Evolutionary conservation across 1,139 yeast genomes (phyloP), one percentile per base, ranked within the genome.

Genomic region (Pneumocystis murina): DNA sequence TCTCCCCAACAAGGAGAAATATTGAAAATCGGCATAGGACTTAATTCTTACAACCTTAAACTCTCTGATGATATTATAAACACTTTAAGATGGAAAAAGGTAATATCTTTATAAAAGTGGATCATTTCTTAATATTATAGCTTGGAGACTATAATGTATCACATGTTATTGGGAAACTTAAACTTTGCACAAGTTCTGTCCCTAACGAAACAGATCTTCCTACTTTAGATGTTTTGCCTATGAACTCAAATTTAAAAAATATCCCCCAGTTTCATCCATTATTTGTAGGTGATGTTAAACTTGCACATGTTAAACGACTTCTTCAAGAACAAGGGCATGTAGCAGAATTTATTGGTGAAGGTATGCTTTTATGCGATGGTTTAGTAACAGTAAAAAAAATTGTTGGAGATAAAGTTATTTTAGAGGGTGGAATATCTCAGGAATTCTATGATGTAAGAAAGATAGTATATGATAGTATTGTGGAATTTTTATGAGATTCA

Each of bases 321-420:
- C 77, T 91, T 61, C 74, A 80, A 38, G 77, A 79, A 24, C 75
- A 76, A 62, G 86, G 88, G 64, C 82, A 86, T 69, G 78, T 78
- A 64, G 96, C 96, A 0, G 97, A 91, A 71, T 89, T 92, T 72
- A 84, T 87, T 71, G 94, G 97, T 64, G 97, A 90, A 72, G 98
- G 97, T 72, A 84, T 91, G 0, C 76, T 92, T 62, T 95, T 91
- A 8, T 87, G 95, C 55, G 91, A 91, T 70, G 87, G 86, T 66
- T 77, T 77, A 64, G 81, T 92, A 35, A 85, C 91, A 0, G 83
- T 92, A 8, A 78, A 89, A 65, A 91, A 92, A 73, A 79, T 87
- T 2, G 82, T 83, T 10, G 90, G 90, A 61, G 96, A 97, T 58
- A 86, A 86, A 71, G 81, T 94, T 28, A 78, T 86, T 8, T 84